Base-by-base conservation (phyloP, 2,329 filamentous ascomycete species). In the Penicillium sp. region DNA sequence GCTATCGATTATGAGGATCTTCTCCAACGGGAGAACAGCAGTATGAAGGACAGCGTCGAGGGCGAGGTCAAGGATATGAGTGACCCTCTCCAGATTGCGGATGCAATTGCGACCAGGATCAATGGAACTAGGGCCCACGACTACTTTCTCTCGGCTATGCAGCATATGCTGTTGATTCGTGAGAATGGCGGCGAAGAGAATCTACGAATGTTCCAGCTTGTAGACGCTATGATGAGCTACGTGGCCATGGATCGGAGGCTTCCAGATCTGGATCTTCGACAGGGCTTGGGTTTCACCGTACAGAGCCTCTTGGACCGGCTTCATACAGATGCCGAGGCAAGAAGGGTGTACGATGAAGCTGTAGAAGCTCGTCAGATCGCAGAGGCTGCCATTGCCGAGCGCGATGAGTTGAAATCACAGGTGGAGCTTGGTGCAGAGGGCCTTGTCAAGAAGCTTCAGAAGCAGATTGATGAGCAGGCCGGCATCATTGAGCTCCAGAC, bases 1-100 rank as follows among this genome's bases (percentile, higher is more conserved):
- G 90, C 89, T 47, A 95, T 97, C 68, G 93, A 98, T 75, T 97
- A 97, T 68, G 93, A 98, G 74, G 93, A 97, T 69, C 86, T 96
- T 72, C 82, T 97, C 41, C 92, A 97, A 71, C 81, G 86, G 54
- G 93, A 97, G 72, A 88, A 86, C 62, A 92, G 83, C 67, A 95
- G 89, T 68, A 88, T 95, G 72, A 88, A 93, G 67, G 92, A 96
- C 66, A 88, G 82, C 61, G 78, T 91, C 51, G 89, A 95, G 61
- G 87, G 83, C 27, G 91, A 95, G 51, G 81, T 88, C 62, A 95
- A 89, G 73, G 93, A 98, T 69, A 81, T 98, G 66, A 95, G 84
- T 62, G 92, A 98, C 69, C 93, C 93, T 1, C 77, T 85, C 39
- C 91, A 97, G 71, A 96, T 98, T 56, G 90, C 88, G 6, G 91